Percentiles rank a stretch among this genome's conserved stretches.
Evolutionary conservation across 108 stramenopile genomes (phyloP).

Genomic region (Epipyxis sp.): DNA sequence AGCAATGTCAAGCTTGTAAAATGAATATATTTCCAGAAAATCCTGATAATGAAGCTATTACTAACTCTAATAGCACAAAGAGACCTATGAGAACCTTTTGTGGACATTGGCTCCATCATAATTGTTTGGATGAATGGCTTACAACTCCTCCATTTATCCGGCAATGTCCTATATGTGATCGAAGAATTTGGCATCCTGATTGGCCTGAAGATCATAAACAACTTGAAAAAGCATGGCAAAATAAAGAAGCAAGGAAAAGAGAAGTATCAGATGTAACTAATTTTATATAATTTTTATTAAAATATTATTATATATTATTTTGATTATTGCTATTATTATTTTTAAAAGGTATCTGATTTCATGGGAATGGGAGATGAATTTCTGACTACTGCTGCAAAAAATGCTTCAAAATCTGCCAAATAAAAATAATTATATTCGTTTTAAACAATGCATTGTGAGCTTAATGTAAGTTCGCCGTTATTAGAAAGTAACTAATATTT

Average conservation of each 20-base stretch:
- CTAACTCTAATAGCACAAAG: background rate
- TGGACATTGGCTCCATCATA: constrained; percentile 52
- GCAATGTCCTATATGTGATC: constrained; percentile 41
- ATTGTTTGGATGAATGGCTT: constrained; percentile 48
- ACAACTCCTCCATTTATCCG: constrained; percentile 51
- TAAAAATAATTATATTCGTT: too few relatives aligned
- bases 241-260: constrained; percentile 45
- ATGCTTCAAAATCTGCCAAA: too few relatives aligned
- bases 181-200: constrained; percentile 51
- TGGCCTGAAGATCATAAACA: constrained; percentile 48
- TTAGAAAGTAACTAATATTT: too few relatives aligned
- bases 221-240: constrained; percentile 51
- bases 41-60: constrained; percentile 27
- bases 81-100: constrained; percentile 42
- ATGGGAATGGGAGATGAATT: constrained; percentile 34
- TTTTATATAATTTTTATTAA: background rate
- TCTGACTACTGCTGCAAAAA: background rate
- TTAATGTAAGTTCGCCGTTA: too few relatives aligned
- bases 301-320: too few relatives aligned
- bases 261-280: constrained; percentile 41
- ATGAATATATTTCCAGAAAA: constrained; percentile 39
- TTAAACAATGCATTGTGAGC: too few relatives aligned
- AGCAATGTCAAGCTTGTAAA: constrained; percentile 45
- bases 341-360: constrained; percentile 39
- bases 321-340: background rate